Evolutionary conservation across 148 eudicot genomes (phyloP).

Genomic region (Selenicereus undatus): DNA sequence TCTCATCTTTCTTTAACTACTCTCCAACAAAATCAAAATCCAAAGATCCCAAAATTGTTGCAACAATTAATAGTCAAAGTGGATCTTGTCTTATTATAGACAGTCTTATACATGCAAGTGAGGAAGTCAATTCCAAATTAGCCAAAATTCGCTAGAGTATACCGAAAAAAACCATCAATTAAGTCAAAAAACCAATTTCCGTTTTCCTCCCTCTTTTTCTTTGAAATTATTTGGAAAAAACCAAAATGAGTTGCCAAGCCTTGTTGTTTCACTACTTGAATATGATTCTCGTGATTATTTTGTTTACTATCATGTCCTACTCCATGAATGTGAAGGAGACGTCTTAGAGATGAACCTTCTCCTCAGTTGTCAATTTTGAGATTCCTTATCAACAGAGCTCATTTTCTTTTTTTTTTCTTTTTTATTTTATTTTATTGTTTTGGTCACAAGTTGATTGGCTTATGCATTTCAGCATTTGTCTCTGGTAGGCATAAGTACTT

Average conservation of each 20-base stretch:
- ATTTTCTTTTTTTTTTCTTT: too few species aligned
- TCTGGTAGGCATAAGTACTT: neutral
- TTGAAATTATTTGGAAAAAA: neutral
- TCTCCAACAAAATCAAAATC: constrained; percentile 6
- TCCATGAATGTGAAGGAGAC: constrained; percentile 25
- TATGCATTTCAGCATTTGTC: neutral
- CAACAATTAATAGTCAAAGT: too few species aligned
- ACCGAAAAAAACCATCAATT: neutral
- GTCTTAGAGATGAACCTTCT: constrained; percentile 15
- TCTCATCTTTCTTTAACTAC: neutral
- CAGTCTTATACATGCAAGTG: too few species aligned
- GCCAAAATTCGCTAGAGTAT: neutral
- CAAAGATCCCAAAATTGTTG: too few species aligned
- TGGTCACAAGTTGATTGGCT: neutral
- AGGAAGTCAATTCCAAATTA: neutral
- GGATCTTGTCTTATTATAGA: too few species aligned
- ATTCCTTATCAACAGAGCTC: constrained; percentile 10
- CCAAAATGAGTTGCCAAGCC: constrained; percentile 12
- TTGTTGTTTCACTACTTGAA: constrained; percentile 1
- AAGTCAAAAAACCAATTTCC: neutral
- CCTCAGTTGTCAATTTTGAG: neutral
- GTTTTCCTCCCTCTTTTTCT: too few species aligned
- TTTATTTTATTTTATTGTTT: neutral
- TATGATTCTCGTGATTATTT: constrained; percentile 21
- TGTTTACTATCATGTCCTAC: constrained; percentile 12